phyloP scores from a whole-genome alignment of 2,329 filamentous ascomycete genomes.

The Coniochaeta ligniaria region DNA sequence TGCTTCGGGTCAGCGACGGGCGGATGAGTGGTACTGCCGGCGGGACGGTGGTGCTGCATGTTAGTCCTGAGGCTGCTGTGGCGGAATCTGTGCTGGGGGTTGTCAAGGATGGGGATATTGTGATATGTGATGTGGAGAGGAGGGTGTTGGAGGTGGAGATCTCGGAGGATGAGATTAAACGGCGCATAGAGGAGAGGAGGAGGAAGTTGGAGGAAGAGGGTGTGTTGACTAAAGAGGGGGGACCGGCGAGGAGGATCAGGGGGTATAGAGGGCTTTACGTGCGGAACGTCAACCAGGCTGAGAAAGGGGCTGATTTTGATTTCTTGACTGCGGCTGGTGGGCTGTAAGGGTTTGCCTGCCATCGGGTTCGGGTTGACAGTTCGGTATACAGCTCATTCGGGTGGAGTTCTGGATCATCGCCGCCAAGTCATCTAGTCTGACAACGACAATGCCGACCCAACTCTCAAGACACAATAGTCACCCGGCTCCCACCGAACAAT shows the following conservation, averaged over 20 bases:
- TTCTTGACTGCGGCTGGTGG: constrained; percentile 44
- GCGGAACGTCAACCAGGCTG: constrained; percentile 51
- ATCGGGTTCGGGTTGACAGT: not conserved
- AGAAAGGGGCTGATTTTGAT: constrained; percentile 53
- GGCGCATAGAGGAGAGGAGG: constrained; percentile 49
- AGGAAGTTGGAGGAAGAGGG: constrained; percentile 31
- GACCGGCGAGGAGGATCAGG: constrained; percentile 24
- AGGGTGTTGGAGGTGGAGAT: constrained; percentile 54
- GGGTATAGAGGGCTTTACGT: constrained; percentile 55
- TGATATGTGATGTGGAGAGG: constrained; percentile 70
- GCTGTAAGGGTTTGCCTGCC: not conserved
- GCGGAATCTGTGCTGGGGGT: constrained; percentile 73
- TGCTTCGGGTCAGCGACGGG: constrained; percentile 81
- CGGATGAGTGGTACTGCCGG: constrained; percentile 81
- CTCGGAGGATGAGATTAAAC: constrained; percentile 60
- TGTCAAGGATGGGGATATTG: constrained; percentile 66
- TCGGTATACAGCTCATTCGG: not conserved
- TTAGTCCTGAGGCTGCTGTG: constrained; percentile 74
- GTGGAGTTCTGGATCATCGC: no score
- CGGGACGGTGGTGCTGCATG: constrained; percentile 84
- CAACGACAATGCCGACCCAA: not conserved
- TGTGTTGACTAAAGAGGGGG: not conserved
- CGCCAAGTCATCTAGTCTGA: not conserved
- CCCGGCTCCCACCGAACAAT: not conserved
- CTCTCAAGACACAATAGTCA: not conserved